Base-by-base conservation (phyloP, 306 rosid species). In the Phaseolus lunatus region DNA sequence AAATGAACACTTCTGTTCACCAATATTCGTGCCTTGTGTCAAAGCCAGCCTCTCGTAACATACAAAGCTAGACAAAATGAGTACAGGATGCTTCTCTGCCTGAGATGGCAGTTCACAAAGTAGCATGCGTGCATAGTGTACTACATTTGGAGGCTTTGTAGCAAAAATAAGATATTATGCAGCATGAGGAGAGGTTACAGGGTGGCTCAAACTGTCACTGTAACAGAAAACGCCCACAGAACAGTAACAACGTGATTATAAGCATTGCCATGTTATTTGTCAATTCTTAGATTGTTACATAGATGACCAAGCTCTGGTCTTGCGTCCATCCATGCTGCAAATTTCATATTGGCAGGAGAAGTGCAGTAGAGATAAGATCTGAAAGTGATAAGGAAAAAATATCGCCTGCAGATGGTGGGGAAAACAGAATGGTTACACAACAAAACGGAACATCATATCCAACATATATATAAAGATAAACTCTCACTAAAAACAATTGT, bases 281-380 rank as follows among this genome's bases (percentile, higher is more conserved):
- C 95, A 19, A 92, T 87, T 81, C 93, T 82, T 14, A 92, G 95
- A 82, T 92, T 92, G 77, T 88, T 88, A 81, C 89, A 92, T 50
- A 92, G 82, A 84, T 92, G 97, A 71, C 93, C 95, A 27, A 92
- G 94, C 84, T 92, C 97, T 69, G 95, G 97, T 83, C 97, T 84
- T 9, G 87, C 95, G 23, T 85, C 71, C 94, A 92, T 92, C 97
- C 97, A 92, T 5, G 88, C 85, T 26, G 87, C n/a, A 61, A 90
- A 90, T 57, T 80, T 70, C 83, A 39, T 74, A 62, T 81, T 58
- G 4, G 75, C 81, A 58, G 91, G 83, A 16, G 84, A 79, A 53
- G 82, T 81, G 89, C 90, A 78, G 74, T 88, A 87, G 78, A 88
- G 89, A 87, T 92, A 92, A 20, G 97, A 92, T 78, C 91, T 84